These are phyloP conservation scores for Colletotrichum tofieldiae DNA, from an alignment of 2,329 filamentous ascomycete species.

Conservation along the genomic window DNA sequence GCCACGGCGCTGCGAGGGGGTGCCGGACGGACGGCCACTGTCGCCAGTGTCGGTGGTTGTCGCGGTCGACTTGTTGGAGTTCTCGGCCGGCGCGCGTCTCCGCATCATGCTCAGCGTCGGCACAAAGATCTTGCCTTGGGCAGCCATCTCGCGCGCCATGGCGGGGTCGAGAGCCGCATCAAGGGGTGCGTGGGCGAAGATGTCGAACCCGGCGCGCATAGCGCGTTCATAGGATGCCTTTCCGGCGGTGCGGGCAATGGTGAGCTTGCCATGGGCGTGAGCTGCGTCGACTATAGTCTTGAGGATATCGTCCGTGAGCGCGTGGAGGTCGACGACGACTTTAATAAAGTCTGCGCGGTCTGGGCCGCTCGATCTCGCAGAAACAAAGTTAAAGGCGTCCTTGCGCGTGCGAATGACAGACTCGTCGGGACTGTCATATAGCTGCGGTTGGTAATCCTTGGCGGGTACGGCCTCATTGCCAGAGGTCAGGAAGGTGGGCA, in stretches of 20 bases:
- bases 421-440: conserved; percentile 18
- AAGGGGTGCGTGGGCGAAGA: conserved; percentile 50
- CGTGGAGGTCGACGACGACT: conserved; percentile 45
- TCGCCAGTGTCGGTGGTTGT: too few relatives aligned
- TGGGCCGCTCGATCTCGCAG: conserved; percentile 17
- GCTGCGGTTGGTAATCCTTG: not conserved
- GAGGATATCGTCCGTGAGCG: conserved; percentile 46
- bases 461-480: conserved; percentile 10
- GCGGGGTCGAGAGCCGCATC: conserved; percentile 47
- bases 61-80: not conserved
- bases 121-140: conserved; percentile 46
- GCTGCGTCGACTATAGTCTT: conserved; percentile 46
- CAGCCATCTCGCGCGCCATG: conserved; percentile 43
- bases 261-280: conserved; percentile 46
- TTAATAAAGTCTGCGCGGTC: conserved; percentile 50
- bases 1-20: not conserved
- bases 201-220: conserved; percentile 49
- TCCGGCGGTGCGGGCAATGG: conserved; percentile 49
- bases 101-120: conserved; percentile 49
- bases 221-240: conserved; percentile 46
- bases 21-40: not conserved
- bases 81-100: not conserved
- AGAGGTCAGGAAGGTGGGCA: conserved; percentile 24
- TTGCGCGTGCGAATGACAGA: conserved; percentile 9
- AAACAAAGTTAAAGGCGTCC: conserved; percentile 13